Base-by-base conservation (phyloP, 768 basidiomycete species). In the Collybia sordida region DNA sequence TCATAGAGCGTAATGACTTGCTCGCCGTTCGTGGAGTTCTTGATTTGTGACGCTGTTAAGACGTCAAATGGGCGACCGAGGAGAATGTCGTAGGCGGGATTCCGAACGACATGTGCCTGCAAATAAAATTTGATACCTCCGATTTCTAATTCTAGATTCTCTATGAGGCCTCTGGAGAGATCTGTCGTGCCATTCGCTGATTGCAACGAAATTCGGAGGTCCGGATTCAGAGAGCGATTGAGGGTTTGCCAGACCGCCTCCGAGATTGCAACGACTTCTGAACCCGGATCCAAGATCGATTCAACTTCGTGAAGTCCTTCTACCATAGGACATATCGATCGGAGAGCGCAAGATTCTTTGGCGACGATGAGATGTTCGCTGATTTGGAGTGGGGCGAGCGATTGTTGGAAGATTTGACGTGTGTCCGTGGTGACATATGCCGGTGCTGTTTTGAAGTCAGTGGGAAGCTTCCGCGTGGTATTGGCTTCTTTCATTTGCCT, bases 41-140 rank as follows among this genome's bases (percentile, higher is more conserved):
- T 39, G 8, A 58, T 24, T 1, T 50, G 22, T 8, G 45, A 53
- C 19, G 54, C 45, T 0, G 60, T 60, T 1, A 64, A 35, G 3
- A 58, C 40, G 21, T 63, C 54, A 49, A 67, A 67, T 0, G 65
- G 65, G 11, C 58, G 22, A 11, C 67, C 62, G 0, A 68, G 38
- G 12, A 68, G 44, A 15, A 64, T 45, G 15, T 67, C 52, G 39
- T 65, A 68, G 0, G 65, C 57, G 1, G 65, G 57, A 4, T 41
- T 36, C 0, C 49, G 39, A 8, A 68, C 52, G 8, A 68, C 45
- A 44, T 68, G 64, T 0, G 63, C 56, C 49, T 67, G 67, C 28
- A 65, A 35, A 21, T 61, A 62, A 2, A 69, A 5, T 4, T 51
- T 61, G 27, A 65, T 49, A 15, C 51, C 37, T 7, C 60, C 63